These are phyloP conservation scores for Gnaphalium uliginosum DNA, from an alignment of 129 eudicot species.

Conservation along the genomic window DNA sequence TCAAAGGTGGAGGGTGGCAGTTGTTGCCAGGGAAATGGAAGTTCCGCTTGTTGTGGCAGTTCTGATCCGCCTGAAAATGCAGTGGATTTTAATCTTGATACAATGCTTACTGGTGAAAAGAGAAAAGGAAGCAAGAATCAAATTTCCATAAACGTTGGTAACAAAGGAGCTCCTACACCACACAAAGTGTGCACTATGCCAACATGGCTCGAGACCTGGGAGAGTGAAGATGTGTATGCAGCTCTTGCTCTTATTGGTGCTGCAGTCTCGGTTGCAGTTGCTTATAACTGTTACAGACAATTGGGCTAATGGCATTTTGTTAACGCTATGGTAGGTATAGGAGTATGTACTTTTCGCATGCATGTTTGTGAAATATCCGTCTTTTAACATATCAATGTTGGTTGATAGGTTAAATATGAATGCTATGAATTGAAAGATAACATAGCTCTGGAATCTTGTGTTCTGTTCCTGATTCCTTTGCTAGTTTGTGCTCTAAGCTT, in stretches of 20 bases:
- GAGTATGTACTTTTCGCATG: neutral
- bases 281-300: slow-evolving; percentile 78
- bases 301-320: slow-evolving; percentile 32
- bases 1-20: slow-evolving; percentile 47
- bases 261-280: slow-evolving; percentile 74
- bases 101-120: slow-evolving; percentile 35
- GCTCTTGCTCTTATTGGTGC: slow-evolving; percentile 85
- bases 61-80: slow-evolving; percentile 43
- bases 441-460: slow-evolving; percentile 15
- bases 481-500: slow-evolving; percentile 14
- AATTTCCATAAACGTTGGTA: slow-evolving; percentile 42
- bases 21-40: slow-evolving; percentile 64
- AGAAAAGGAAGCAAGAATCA: slow-evolving; percentile 57
- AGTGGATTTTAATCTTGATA: slow-evolving; percentile 28
- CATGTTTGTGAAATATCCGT: slow-evolving; percentile 19
- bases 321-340: neutral
- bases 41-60: slow-evolving; percentile 60
- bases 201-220: slow-evolving; percentile 94
- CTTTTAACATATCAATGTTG: slow-evolving; percentile 15
- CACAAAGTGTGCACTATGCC: slow-evolving; percentile 77
- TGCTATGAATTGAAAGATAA: slow-evolving; percentile 12
- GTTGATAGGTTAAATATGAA: slow-evolving; percentile 13
- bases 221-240: slow-evolving; percentile 93
- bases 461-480: slow-evolving; percentile 23
- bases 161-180: slow-evolving; percentile 40